These are phyloP conservation scores for Colletotrichum sp. DNA, from an alignment of 2,329 filamentous ascomycete species.

Conservation along the genomic window DNA sequence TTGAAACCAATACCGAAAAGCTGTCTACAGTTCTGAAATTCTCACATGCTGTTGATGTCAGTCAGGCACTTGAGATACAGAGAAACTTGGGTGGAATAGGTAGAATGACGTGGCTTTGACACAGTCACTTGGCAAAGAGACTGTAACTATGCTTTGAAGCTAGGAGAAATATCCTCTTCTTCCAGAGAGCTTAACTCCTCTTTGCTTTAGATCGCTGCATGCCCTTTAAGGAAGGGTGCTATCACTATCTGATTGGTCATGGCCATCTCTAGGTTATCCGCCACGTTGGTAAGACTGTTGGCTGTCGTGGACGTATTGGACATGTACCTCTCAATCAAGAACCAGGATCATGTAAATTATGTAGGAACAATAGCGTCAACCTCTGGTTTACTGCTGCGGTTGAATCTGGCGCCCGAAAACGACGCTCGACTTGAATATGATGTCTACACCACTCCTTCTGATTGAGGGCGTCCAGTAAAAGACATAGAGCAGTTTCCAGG, in stretches of 20 bases:
- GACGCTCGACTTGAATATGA: background rate
- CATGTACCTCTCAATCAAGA: background rate
- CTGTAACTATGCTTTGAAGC: background rate
- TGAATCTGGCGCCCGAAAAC: background rate
- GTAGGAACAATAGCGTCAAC: background rate
- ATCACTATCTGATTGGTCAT: background rate
- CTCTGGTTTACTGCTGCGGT: background rate
- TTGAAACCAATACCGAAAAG: background rate
- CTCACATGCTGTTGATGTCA: background rate
- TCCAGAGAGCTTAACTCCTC: background rate
- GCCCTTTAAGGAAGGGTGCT: background rate
- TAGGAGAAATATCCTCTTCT: background rate
- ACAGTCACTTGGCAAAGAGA: background rate
- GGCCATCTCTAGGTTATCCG: background rate
- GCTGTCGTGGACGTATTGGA: background rate
- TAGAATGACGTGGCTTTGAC: background rate
- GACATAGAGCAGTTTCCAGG: background rate
- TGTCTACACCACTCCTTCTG: background rate
- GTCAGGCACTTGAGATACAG: background rate
- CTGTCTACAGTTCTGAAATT: background rate
- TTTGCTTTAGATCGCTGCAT: background rate
- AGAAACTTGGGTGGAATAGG: background rate
- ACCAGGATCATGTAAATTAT: background rate
- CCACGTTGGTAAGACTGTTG: background rate
- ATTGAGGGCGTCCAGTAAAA: background rate